phyloP scores from a whole-genome alignment of 192 early-diverging fungal species.

The Coemansia sp. region DNA sequence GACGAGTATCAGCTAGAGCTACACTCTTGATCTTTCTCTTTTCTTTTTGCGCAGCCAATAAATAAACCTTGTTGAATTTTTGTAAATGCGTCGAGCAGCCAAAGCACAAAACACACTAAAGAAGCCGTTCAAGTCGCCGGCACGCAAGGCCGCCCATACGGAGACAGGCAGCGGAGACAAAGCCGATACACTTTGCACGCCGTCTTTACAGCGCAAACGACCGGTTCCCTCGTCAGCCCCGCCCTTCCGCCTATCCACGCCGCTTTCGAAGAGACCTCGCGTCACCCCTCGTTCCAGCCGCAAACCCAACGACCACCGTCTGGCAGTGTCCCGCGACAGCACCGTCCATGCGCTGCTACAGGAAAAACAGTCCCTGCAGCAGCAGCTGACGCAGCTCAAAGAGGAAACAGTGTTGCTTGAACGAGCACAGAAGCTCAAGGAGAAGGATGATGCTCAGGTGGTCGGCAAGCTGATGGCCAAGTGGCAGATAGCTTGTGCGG shows the following conservation, averaged over 20 bases:
- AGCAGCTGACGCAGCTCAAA: slow-evolving; percentile 12
- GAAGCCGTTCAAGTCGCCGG: slow-evolving; percentile 50
- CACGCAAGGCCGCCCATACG: slow-evolving; percentile 4
- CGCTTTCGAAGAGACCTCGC: background rate
- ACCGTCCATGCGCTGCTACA: slow-evolving; percentile 12
- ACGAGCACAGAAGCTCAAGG: slow-evolving; percentile 18
- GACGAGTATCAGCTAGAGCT: slow-evolving; percentile 29
- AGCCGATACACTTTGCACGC: background rate
- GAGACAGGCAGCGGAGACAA: background rate
- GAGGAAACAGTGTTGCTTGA: slow-evolving; percentile 29
- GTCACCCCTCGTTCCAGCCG: background rate
- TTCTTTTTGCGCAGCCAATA: background rate
- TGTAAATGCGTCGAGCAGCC: slow-evolving; percentile 19
- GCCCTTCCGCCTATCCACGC: background rate
- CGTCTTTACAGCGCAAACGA: background rate
- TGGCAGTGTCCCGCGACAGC: slow-evolving; percentile 7
- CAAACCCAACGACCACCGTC: background rate
- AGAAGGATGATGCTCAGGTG: slow-evolving; percentile 20
- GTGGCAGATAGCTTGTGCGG: slow-evolving; percentile 40
- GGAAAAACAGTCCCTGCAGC: slow-evolving; percentile 21
- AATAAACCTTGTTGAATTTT: slow-evolving; percentile 3
- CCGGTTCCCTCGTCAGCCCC: background rate
- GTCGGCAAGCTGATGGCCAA: slow-evolving; percentile 31
- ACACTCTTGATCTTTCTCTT: background rate
- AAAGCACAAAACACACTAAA: slow-evolving; percentile 17